A percentile compares a stretch with the other conserved stretches of the same genome.
Conservation (phyloP, 2,329 filamentous ascomycete species). For the Fusarium temperatum region DNA sequence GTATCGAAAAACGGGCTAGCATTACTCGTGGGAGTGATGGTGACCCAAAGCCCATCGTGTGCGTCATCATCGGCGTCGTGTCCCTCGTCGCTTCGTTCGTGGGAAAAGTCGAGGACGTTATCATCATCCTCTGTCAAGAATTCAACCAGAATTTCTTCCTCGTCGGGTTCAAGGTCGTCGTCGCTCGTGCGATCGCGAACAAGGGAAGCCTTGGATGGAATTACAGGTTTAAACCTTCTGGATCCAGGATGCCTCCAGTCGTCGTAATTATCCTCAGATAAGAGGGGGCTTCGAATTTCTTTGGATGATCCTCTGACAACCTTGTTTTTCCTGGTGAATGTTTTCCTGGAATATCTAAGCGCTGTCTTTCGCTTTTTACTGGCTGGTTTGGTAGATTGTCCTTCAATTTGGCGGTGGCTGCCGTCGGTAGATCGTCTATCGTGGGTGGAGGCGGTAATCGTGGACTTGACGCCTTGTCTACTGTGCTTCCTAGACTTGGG, state of each 20-base stretch:
- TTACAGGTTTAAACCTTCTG: constrained; percentile 11
- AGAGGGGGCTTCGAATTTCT: constrained; percentile 23
- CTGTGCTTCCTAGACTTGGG: constrained; percentile 44
- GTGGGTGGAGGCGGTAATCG: constrained; percentile 10
- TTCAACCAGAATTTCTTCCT: constrained; percentile 31
- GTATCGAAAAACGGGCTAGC: constrained; percentile 96
- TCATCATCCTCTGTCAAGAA: constrained; percentile 42
- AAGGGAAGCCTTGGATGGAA: constrained; percentile 11
- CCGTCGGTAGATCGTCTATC: constrained; percentile 22
- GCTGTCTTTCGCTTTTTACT: constrained; percentile 17
- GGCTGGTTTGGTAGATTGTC: constrained; percentile 11
- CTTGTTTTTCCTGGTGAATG: constrained; percentile 10
- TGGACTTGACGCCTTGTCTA: constrained; percentile 13
- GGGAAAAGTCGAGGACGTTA: constrained; percentile 35
- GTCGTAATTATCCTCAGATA: constrained; percentile 17
- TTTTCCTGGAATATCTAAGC: constrained; percentile 6
- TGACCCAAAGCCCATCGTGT: constrained; percentile 90
- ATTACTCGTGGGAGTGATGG: constrained; percentile 88
- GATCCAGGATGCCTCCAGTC: constrained; percentile 10
- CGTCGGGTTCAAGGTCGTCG: constrained; percentile 3
- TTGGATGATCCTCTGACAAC: constrained; percentile 12
- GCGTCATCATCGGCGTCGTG: constrained; percentile 43
- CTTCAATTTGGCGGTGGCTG: background rate
- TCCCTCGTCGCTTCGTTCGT: constrained; percentile 36
- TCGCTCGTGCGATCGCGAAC: background rate